phyloP scores from a whole-genome alignment of 331 rosid species.

The Malus hybrid region DNA sequence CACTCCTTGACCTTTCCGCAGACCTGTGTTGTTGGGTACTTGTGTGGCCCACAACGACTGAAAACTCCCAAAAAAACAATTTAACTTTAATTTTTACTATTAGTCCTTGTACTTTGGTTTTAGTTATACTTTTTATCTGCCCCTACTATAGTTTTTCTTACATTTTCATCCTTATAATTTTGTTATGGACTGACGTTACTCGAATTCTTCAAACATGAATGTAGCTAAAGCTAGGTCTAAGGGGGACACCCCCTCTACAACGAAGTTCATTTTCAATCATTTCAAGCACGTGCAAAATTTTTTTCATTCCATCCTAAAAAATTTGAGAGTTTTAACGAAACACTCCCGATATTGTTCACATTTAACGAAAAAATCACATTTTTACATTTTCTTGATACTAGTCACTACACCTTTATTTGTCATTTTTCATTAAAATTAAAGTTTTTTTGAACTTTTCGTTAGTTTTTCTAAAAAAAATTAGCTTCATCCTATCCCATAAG shows the following conservation, averaged over 20 bases:
- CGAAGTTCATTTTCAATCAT: not conserved
- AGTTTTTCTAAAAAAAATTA: no score
- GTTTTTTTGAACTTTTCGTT: no score
- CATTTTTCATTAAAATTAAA: no score
- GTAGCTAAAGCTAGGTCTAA: no score
- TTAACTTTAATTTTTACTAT: not conserved
- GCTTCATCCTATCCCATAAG: not conserved
- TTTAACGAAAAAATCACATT: no score
- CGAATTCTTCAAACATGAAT: no score
- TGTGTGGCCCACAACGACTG: not conserved
- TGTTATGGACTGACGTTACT: no score
- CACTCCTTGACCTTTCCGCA: not conserved
- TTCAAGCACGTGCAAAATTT: not conserved
- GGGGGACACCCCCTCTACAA: not conserved
- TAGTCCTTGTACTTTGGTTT: not conserved
- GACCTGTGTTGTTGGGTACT: not conserved
- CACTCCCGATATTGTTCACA: rapidly evolving
- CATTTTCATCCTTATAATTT: not conserved
- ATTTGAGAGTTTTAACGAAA: no score
- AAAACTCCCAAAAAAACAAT: not conserved
- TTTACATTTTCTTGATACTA: no score
- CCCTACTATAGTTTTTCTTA: not conserved
- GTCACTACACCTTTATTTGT: no score
- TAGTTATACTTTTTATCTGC: no score
- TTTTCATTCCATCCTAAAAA: no score